A percentile compares a stretch with the other conserved stretches of the same genome.
Evolutionary conservation across 805 yeast genomes (phyloP).

Genomic region (Candida sithepensis): DNA sequence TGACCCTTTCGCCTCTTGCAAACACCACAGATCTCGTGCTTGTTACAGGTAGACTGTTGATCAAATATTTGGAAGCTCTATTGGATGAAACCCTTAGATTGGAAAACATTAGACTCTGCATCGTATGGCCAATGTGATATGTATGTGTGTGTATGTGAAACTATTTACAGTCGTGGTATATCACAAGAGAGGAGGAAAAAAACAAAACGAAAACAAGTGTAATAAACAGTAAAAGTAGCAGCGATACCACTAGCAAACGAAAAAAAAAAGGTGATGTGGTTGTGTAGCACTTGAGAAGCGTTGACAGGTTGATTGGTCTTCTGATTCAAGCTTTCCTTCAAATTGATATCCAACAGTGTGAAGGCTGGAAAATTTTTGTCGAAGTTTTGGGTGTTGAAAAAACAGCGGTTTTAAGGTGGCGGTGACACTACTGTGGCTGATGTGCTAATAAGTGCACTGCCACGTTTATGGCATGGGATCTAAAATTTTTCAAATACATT

Average conservation of each 20-base stretch:
- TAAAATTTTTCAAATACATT: neutral
- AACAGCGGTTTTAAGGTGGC: neutral
- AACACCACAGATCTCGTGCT: slow-evolving; percentile 31
- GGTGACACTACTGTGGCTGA: neutral
- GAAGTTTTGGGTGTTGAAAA: slow-evolving; percentile 11
- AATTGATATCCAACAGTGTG: no score
- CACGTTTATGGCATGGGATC: neutral
- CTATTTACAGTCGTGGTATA: neutral
- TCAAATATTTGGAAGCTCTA: neutral
- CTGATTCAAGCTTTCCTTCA: no score
- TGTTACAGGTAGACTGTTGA: slow-evolving; percentile 3
- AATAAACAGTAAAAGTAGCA: neutral
- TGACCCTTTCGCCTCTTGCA: slow-evolving; percentile 54
- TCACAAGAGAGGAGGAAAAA: neutral
- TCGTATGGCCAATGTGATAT: neutral
- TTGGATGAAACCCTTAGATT: slow-evolving; percentile 1
- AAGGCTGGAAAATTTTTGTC: slow-evolving; percentile 18
- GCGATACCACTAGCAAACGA: neutral
- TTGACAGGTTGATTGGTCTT: no score
- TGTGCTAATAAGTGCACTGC: neutral
- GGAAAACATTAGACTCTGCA: slow-evolving; percentile 7
- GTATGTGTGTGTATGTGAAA: neutral
- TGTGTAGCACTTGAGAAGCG: no score
- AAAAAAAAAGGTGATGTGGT: no score
- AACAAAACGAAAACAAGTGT: neutral